Percentiles rank a stretch among this genome's conserved stretches.
phyloP scores from a whole-genome alignment of 2,329 filamentous ascomycete species.

The Thelonectria olida region DNA sequence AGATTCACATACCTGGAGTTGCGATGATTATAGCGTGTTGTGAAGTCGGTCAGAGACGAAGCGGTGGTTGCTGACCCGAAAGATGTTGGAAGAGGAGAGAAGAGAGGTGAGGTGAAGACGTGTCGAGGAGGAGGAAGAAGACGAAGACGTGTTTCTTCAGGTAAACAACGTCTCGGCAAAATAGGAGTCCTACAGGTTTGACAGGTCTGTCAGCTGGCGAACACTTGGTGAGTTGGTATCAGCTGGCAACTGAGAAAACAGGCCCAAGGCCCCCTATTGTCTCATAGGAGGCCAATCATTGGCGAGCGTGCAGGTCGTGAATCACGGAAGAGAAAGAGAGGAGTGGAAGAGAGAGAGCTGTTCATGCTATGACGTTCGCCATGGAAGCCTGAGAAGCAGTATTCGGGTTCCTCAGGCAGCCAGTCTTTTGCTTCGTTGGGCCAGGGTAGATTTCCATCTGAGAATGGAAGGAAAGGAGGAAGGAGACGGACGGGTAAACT shows the following conservation, averaged over 20 bases:
- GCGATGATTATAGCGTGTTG: neutral
- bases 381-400: neutral
- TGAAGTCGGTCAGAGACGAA: too few relatives aligned
- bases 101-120: neutral
- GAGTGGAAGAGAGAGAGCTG: neutral
- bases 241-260: neutral
- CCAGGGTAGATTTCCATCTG: too few relatives aligned
- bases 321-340: neutral
- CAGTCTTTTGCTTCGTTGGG: neutral
- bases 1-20: neutral
- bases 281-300: neutral
- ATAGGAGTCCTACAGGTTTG: neutral
- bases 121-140: neutral
- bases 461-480: neutral
- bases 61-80: too few relatives aligned
- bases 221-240: neutral
- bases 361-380: neutral
- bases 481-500: too few relatives aligned
- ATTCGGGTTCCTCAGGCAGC: neutral
- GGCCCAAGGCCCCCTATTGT: neutral
- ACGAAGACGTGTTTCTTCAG: neutral
- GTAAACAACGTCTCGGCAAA: conserved; percentile 13
- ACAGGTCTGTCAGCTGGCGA: neutral
- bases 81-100: too few relatives aligned
- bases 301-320: neutral